A percentile compares a stretch with the other conserved stretches of the same genome.
Evolutionary conservation across 177 flowering plant genomes (phyloP).

Genomic region (Telopea speciosissima): DNA sequence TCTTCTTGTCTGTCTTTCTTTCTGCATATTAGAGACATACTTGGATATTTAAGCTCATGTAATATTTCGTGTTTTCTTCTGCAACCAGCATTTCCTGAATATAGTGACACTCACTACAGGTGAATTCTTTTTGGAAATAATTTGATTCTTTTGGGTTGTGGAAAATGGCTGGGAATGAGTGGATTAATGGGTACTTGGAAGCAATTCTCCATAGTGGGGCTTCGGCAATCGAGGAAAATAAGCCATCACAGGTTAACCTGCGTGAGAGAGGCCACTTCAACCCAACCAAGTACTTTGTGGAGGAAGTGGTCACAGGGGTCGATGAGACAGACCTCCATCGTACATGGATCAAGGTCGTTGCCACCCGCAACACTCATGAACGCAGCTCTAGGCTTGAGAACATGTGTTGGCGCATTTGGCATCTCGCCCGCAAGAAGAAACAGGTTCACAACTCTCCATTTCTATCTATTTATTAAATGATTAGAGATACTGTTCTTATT

Average conservation of each 20-base stretch:
- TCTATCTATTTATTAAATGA: neutral
- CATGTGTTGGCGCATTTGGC: slow-evolving; percentile 99
- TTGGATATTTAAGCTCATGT: neutral
- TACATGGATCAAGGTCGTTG: slow-evolving; percentile 96
- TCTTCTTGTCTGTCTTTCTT: neutral
- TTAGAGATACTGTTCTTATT: neutral
- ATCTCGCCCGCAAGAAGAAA: slow-evolving; percentile 86
- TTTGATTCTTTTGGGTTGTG: neutral
- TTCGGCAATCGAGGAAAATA: slow-evolving; percentile 42
- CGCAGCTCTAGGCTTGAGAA: slow-evolving; percentile 86
- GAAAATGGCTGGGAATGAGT: slow-evolving; percentile 90
- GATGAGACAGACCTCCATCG: slow-evolving; percentile 87
- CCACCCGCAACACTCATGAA: slow-evolving; percentile 82
- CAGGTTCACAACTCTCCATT: slow-evolving; percentile 41
- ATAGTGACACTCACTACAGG: no score
- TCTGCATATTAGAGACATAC: neutral
- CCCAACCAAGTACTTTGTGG: slow-evolving; percentile 90
- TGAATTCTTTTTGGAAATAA: neutral
- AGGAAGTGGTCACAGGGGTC: slow-evolving; percentile 87
- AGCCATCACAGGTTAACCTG: slow-evolving; percentile 30
- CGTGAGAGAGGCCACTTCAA: slow-evolving; percentile 62
- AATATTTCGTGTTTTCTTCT: neutral
- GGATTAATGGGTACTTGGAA: slow-evolving; percentile 97
- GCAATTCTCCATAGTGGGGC: slow-evolving; percentile 80
- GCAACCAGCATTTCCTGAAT: neutral